Base-by-base conservation (phyloP, 2,329 filamentous ascomycete genomes). In the Ophiostoma triangulosporum region DNA sequence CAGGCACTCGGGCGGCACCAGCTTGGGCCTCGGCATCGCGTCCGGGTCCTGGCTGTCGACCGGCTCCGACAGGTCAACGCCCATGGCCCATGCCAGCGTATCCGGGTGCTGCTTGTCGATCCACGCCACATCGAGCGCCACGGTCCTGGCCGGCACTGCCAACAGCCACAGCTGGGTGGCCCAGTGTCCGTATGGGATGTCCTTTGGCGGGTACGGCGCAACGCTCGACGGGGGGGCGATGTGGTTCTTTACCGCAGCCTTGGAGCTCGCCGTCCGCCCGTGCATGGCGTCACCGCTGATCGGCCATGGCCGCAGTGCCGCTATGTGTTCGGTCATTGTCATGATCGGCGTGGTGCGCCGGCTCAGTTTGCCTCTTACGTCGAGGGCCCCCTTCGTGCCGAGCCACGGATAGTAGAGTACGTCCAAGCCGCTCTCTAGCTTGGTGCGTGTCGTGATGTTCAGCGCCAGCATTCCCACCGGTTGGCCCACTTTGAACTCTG, bases 371-470 rank as follows among this genome's bases (percentile, higher is more conserved):
- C 20, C 35, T 12, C 48, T 20, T 31, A 33, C 36, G 7, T 35
- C 29, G 1, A 26, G 43, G 6, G 31, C 17, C 11, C 12, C 7
- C 22, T 38, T 43, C 7, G n/a, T 27, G 26, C 56, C 57, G 3
- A 45, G 50, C 58, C 58, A 59, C 4, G 56, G 56, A 9, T 51
- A 56, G 53, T 58, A 59, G 15, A 58, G 46, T 35, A 56, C 48
- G 24, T 59, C 58, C 8, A 38, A 14, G 22, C 50, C 51, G 6
- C 45, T n/a, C 1, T 17, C 31, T 11, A 58, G 52, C 7, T 46
- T 36, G 1, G 48, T 17, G 4, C 33, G 50, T 12, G 56, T 52
- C 12, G 55, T 50, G 11, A 50, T 26, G 12, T 50, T 45, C 36
- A 31, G 2, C n/a, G 12, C 7, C 43, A 20, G 15, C 43, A 35